Base-by-base conservation (phyloP, 345 rosid species). In the Isatis tinctoria region DNA sequence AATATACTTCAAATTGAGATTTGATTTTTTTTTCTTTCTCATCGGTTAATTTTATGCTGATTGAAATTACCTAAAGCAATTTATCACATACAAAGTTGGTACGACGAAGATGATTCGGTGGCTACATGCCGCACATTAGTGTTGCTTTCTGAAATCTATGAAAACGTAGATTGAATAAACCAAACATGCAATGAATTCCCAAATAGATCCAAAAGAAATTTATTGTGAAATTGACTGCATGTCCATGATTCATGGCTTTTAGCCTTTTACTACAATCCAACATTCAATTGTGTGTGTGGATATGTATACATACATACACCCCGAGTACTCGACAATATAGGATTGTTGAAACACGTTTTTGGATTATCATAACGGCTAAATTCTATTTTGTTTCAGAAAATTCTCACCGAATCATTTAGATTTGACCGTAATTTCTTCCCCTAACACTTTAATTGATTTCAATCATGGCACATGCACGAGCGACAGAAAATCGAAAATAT, bases 171-270 rank as follows among this genome's bases (percentile, higher is more conserved):
- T 41, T 40, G 13, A 61, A 43, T 22, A 39, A 39, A 51, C 40
- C 24, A 60, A 61, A 63, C 28, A 56, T 70, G 65, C 52, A 76
- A 26, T 76, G 52, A 62, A 36, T 69, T 14, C 27, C 33, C 66
- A 69, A 54, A 76, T 35, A 70, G 59, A 63, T 70, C 75, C 72
- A 76, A 70, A 76, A 63, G 2, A 56, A 63, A 70, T 54, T 76
- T 14, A 70, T 45, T 56, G 80, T 30, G 72, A 64, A 56, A 70
- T 70, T 57, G 80, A 76, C 80, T 48, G 35, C 26, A 76, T 26
- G 53, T 70, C 80, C 80, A 70, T 76, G 60, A 70, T 56, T 76
- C 80, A 76, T 76, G 80, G 80, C 75, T 70, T 76, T 76, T 63
- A 70, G 57, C 57, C 13, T 51, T 51, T 51, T 51, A 16, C 71